Conservation (phyloP, 2,329 filamentous ascomycete species). For the Talaromyces rugulosus region DNA sequence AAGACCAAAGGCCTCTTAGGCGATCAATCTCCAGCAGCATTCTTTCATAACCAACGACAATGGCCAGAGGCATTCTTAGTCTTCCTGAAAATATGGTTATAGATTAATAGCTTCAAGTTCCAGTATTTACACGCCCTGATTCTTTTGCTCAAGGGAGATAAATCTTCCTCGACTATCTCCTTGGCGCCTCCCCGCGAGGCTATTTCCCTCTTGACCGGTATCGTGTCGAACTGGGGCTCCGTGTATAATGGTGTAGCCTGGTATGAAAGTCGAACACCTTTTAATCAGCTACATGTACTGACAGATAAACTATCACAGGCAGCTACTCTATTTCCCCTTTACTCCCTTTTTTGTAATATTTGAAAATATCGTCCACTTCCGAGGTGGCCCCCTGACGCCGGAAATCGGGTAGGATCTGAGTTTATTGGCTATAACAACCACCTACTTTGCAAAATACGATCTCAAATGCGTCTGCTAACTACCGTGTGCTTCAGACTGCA, state of each 20-base stretch:
- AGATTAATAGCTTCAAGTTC: not conserved
- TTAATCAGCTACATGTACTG: not conserved
- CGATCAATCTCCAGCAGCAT: too few relatives aligned
- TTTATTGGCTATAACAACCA: not conserved
- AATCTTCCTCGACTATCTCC: not conserved
- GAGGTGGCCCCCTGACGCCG: not conserved
- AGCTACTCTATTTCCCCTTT: not conserved
- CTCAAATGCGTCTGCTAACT: not conserved
- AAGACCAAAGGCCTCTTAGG: too few relatives aligned
- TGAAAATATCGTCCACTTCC: not conserved
- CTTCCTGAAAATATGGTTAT: not conserved
- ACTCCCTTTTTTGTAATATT: not conserved
- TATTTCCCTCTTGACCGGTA: constrained; percentile 10
- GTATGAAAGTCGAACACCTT: constrained; percentile 3
- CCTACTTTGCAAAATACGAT: not conserved
- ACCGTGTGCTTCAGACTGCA: not conserved
- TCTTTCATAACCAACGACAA: too few relatives aligned
- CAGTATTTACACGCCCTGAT: not conserved
- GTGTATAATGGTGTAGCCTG: constrained; percentile 17
- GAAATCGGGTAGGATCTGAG: not conserved
- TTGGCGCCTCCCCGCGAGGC: constrained; percentile 15
- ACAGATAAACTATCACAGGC: not conserved
- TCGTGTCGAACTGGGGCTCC: constrained; percentile 16
- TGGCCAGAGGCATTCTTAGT: too few relatives aligned
- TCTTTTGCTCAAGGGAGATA: not conserved